A percentile compares a stretch with the other conserved stretches of the same genome.
phyloP scores from a whole-genome alignment of 2,329 filamentous ascomycete genomes.

The Graphilbum fragrans region DNA sequence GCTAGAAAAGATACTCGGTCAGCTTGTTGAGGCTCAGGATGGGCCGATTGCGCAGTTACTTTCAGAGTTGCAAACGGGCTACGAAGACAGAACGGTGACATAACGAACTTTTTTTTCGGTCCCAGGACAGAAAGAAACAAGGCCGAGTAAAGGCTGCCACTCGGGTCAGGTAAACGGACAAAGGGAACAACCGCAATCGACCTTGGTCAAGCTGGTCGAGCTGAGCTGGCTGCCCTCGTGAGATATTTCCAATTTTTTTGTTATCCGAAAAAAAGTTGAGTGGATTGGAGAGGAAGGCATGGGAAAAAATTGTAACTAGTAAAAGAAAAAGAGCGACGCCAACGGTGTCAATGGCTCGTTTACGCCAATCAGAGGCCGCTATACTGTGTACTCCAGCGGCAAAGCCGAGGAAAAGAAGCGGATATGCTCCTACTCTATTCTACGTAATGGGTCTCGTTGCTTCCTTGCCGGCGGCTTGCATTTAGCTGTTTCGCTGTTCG shows the following conservation, averaged over 20 bases:
- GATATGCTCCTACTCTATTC: background rate
- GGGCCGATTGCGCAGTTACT: too few relatives aligned
- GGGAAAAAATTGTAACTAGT: background rate
- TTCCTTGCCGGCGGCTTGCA: background rate
- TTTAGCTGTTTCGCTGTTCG: background rate
- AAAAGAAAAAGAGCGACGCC: background rate
- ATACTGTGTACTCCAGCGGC: background rate
- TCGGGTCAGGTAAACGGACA: too few relatives aligned
- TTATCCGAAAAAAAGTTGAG: slow-evolving; percentile 1
- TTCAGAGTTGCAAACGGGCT: too few relatives aligned
- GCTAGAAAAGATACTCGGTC: too few relatives aligned
- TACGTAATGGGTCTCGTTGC: background rate
- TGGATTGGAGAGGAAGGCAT: background rate
- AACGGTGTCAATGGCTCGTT: background rate
- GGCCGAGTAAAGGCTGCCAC: too few relatives aligned
- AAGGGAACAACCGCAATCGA: too few relatives aligned
- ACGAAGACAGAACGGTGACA: too few relatives aligned
- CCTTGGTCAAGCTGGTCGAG: background rate
- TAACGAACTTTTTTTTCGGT: too few relatives aligned
- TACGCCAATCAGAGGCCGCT: slow-evolving; percentile 2
- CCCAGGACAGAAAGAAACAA: too few relatives aligned
- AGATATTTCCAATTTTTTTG: slow-evolving; percentile 8
- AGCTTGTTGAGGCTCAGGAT: too few relatives aligned
- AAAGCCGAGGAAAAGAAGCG: slow-evolving; percentile 6
- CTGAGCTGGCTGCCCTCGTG: slow-evolving; percentile 6